Percentiles rank a stretch among this genome's conserved stretches.
Evolutionary conservation across 371 early-diverging fungal genomes (phyloP).

Genomic region (Dichotomocladium elegans): DNA sequence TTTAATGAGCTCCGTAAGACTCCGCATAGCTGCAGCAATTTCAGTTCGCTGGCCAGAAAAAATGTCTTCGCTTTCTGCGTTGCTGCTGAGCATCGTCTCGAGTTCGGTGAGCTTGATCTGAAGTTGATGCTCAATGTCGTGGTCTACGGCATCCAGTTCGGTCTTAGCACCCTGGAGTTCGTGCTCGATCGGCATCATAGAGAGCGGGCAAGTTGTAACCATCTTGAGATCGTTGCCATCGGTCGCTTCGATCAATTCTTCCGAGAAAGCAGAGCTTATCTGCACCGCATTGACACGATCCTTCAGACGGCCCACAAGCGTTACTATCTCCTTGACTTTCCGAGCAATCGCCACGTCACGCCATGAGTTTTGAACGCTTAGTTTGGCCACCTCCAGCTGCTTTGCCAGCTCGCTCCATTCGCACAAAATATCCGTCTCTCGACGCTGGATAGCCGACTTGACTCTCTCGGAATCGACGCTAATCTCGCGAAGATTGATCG

Average conservation of each 20-base stretch:
- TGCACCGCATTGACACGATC: conserved; percentile 33
- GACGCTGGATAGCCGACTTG: conserved; percentile 17
- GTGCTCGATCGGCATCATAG: conserved; percentile 39
- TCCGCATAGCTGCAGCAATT: conserved; percentile 33
- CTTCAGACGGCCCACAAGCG: conserved; percentile 40
- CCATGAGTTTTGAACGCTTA: conserved; percentile 22
- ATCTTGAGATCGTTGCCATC: conserved; percentile 18
- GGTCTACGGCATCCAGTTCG: conserved; percentile 38
- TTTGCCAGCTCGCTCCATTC: conserved; percentile 34
- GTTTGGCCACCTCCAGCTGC: conserved; percentile 19
- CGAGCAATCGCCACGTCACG: conserved; percentile 37
- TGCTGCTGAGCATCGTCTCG: conserved; percentile 30
- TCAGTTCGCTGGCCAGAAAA: conserved; percentile 40
- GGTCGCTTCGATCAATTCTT: conserved; percentile 1
- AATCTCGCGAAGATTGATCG: conserved; percentile 19
- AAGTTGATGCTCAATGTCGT: conserved; percentile 39
- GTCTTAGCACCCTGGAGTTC: conserved; percentile 33
- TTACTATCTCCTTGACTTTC: conserved; percentile 42
- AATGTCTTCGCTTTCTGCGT: conserved; percentile 17
- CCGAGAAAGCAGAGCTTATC: conserved; percentile 15
- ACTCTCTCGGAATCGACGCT: conserved; percentile 19
- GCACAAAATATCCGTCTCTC: conserved; percentile 25
- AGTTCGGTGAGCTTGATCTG: conserved; percentile 33
- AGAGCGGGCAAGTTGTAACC: conserved; percentile 28
- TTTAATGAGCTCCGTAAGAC: conserved; percentile 31